phyloP scores from a whole-genome alignment of 768 basidiomycete genomes.

The Lanmaoa pseudosensibilis region DNA sequence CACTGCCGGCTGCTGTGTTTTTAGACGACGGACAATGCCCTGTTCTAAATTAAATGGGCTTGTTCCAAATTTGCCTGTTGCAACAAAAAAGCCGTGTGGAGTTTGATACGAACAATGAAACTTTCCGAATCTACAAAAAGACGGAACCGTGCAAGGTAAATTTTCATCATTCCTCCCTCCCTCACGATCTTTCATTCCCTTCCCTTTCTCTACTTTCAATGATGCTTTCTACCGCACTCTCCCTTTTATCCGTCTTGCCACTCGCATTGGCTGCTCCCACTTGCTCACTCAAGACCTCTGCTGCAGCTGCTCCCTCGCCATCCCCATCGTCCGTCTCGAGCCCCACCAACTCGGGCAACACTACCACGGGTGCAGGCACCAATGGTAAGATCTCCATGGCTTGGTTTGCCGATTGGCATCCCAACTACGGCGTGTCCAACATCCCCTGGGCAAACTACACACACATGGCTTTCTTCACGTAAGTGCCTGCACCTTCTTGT shows the following conservation, averaged over 20 bases:
- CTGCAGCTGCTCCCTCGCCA: slow-evolving; percentile 1
- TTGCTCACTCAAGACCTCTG: slow-evolving; percentile 18
- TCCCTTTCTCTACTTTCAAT: slow-evolving; percentile 3
- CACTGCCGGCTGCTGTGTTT: not conserved
- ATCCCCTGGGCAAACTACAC: slow-evolving; percentile 71
- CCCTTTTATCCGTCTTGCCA: slow-evolving; percentile 25
- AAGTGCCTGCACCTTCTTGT: not conserved
- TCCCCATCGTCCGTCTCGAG: not conserved
- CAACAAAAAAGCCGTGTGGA: slow-evolving; percentile 7
- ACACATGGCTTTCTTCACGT: slow-evolving; percentile 65
- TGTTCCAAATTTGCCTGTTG: slow-evolving; percentile 8
- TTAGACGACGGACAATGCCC: not conserved
- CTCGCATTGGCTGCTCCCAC: slow-evolving; percentile 32
- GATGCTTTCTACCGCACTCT: slow-evolving; percentile 23
- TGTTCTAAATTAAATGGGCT: not conserved
- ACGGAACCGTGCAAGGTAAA: not conserved
- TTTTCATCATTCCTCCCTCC: not conserved
- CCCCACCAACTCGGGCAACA: slow-evolving; percentile 11
- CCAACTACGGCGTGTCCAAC: slow-evolving; percentile 44
- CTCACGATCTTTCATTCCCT: slow-evolving; percentile 19
- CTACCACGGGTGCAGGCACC: slow-evolving; percentile 24
- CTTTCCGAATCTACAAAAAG: slow-evolving; percentile 13
- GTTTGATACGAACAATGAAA: slow-evolving; percentile 10
- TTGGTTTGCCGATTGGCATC: slow-evolving; percentile 75
- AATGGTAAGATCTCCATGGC: slow-evolving; percentile 46